Evolutionary conservation across 2,329 filamentous ascomycete species (phyloP), one percentile per base, ranked within the genome.

Genomic region (Penicillium sp.): DNA sequence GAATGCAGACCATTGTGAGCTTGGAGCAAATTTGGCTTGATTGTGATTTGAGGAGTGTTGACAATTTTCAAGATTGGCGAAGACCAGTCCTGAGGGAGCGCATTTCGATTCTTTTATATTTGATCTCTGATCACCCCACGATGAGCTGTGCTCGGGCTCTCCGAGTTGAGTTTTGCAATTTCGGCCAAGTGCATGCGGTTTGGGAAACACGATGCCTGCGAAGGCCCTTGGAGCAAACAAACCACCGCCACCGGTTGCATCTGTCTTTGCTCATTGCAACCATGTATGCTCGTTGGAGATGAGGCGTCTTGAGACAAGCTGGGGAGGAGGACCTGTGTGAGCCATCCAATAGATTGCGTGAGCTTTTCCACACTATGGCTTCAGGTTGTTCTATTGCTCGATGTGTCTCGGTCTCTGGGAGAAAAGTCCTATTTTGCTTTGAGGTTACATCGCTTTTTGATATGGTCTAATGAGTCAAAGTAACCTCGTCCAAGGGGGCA

Each of bases 361-460:
- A 21, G 16, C 3, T 34, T 9, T 36, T 47, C 13, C 21, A 43
- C 31, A 32, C 7, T 36, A 10, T 39, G 14, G 21, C 43, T 43
- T 13, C 13, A 18, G 16, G 24, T 31, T 50, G 38, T 21, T 8
- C 10, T 10, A 44, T 44, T 39, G 39, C 43, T 52, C 29, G 16
- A 52, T 43, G 48, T 59, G 47, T 57, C 55, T 63, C 54, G 16
- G 44, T 16, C 48, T 47, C 34, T 48, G 21, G 13, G 24, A 43
- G 29, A 31, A n/a, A 42, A 34, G 32, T 31, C 2, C 32, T 10
- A 16, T 27, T 36, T 32, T 54, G 54, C 47, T 62, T 18, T 45
- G 57, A 50, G 43, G 59, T 63, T 64, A 62, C 62, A 63, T 63
- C 53, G 39, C 21, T 11, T 38, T 9, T 32, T 3, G 27, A 43